phyloP scores from a whole-genome alignment of 208 protist genomes.

The Eutreptiella sp. region DNA sequence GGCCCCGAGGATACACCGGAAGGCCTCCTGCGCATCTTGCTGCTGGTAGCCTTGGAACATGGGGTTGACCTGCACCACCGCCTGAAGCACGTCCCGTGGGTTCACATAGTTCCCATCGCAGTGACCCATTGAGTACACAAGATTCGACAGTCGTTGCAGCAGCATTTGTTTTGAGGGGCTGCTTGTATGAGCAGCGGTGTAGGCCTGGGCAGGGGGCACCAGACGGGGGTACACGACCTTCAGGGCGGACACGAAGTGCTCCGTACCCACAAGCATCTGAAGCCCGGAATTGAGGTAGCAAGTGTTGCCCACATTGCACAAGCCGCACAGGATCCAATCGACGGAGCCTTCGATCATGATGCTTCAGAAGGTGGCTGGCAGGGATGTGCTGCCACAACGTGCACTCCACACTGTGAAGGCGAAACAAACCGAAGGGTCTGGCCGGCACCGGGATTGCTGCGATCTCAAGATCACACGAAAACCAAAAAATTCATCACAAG shows the following conservation, averaged over 20 bases:
- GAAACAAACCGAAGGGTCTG: too few species aligned
- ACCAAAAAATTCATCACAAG: too few species aligned
- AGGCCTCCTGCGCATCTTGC: conserved; percentile 77
- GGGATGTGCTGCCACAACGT: too few species aligned
- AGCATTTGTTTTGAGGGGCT: conserved; percentile 5
- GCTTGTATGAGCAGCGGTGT: too few species aligned
- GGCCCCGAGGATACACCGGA: conserved; percentile 52
- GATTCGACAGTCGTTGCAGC: background rate
- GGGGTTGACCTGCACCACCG: conserved; percentile 34
- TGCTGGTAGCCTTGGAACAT: conserved; percentile 68
- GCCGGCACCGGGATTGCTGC: too few species aligned
- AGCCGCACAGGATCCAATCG: conserved; percentile 62
- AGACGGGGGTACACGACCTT: conserved; percentile 42
- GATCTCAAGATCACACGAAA: too few species aligned
- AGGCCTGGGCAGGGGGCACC: too few species aligned
- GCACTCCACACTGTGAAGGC: too few species aligned
- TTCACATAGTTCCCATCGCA: background rate
- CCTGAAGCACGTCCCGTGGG: conserved; percentile 1
- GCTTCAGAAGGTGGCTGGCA: too few species aligned
- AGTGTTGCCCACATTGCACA: conserved; percentile 92
- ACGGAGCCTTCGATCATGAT: too few species aligned
- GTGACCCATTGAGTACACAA: background rate
- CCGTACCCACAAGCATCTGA: conserved; percentile 84
- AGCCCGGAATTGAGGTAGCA: conserved; percentile 94
- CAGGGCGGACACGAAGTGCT: conserved; percentile 54